phyloP scores from a whole-genome alignment of 2,329 filamentous ascomycete species.

The Aspergillus unguis region DNA sequence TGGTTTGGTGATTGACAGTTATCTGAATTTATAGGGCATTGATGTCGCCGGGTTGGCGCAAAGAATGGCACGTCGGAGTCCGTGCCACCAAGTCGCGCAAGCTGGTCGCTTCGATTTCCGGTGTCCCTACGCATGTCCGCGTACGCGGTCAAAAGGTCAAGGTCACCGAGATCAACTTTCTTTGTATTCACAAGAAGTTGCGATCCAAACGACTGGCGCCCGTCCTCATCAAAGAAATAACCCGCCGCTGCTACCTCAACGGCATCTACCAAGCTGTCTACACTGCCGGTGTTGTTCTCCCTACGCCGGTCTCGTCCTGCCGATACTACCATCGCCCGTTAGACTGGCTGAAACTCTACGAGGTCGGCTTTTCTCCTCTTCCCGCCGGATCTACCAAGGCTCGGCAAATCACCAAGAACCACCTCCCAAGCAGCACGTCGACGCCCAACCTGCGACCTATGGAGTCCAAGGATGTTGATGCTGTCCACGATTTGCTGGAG shows the following conservation, averaged over 20 bases:
- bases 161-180: constrained; percentile 94
- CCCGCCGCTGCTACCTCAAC: constrained; percentile 79
- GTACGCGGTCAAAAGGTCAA: constrained; percentile 72
- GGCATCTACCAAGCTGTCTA: constrained; percentile 94
- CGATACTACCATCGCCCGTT: constrained; percentile 92
- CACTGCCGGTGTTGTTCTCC: constrained; percentile 86
- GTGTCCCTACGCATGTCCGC: constrained; percentile 78
- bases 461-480: constrained; percentile 72
- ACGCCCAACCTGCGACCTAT: constrained; percentile 76
- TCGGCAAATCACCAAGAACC: constrained; percentile 82
- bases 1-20: not conserved
- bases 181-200: constrained; percentile 97
- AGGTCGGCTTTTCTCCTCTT: constrained; percentile 88
- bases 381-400: constrained; percentile 78
- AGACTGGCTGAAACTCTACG: constrained; percentile 94
- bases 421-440: constrained; percentile 69
- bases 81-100: constrained; percentile 78
- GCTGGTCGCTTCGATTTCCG: constrained; percentile 93
- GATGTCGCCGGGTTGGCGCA: constrained; percentile 89
- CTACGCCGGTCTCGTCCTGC: constrained; percentile 87
- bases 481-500: constrained; percentile 69
- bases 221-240: constrained; percentile 96
- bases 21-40: constrained; percentile 64
- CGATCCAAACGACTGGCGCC: constrained; percentile 88
- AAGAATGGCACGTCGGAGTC: constrained; percentile 93